Evolutionary conservation across 2,329 filamentous ascomycete genomes (phyloP), one percentile per base, ranked within the genome.

Genomic region (Calcarisporium arbuscula): DNA sequence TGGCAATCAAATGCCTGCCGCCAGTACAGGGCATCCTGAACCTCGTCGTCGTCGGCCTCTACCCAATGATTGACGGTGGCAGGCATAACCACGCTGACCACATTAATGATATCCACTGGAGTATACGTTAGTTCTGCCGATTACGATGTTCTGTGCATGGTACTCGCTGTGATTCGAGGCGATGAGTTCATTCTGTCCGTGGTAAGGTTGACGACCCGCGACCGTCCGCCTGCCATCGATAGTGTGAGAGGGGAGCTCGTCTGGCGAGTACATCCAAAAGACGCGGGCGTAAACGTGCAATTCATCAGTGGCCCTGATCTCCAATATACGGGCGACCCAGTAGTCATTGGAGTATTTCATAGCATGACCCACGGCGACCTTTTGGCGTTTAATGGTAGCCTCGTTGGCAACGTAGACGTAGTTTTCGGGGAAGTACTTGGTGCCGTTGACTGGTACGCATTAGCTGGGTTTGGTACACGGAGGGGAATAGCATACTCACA

Each of bases 291-390:
- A 90, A 30, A 92, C 85, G 51, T 89, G 80, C 39, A 81, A 72
- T 40, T 77, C 68, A 50, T 85, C 78, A 37, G 72, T 70, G 8
- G 82, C 85, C 40, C 83, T 74, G 37, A 90, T 80, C 55, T 92
- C 85, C 15, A 89, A 69, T 30, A 92, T 82, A 44, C 76, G 74
- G 7, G 81, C 86, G 5, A 89, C 77, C 84, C 85, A 90, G 50
- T 75, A 73, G 38, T 77, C 71, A 14, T 70, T 59, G 32, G 38
- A 32, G n/a, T 46, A 38, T n/a, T n/a, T n/a, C n/a, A n/a, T n/a
- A n/a, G n/a, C n/a, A n/a, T n/a, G n/a, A n/a, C n/a, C n/a, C n/a
- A n/a, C n/a, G n/a, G n/a, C n/a, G n/a, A n/a, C n/a, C n/a, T n/a
- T n/a, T 42, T 74, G 70, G 17, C 68, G 67, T 55, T 74, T 67